Conservation (phyloP, 345 rosid species). For the Citrus australasica region DNA sequence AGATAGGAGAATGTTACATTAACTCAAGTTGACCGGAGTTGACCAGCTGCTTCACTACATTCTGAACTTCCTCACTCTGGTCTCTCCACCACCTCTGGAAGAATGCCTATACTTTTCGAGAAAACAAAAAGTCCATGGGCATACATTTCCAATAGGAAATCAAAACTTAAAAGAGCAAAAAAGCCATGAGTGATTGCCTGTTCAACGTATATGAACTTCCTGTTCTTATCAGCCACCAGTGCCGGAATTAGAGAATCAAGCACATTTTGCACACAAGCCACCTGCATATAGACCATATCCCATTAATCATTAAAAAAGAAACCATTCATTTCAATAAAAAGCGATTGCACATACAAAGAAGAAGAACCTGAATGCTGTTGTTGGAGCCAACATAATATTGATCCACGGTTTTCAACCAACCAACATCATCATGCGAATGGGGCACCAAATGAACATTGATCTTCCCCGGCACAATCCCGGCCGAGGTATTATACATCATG, state of each 20-base stretch:
- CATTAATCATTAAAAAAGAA: not conserved
- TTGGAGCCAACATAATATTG: constrained; percentile 62
- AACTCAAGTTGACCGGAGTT: constrained; percentile 49
- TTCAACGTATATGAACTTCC: constrained; percentile 56
- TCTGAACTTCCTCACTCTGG: constrained; percentile 36
- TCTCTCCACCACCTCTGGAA: constrained; percentile 62
- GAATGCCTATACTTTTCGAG: constrained; percentile 36
- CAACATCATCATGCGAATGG: constrained; percentile 57
- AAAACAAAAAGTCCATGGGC: not conserved
- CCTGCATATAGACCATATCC: constrained; percentile 27
- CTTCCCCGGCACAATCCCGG: constrained; percentile 40
- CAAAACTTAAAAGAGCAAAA: not conserved
- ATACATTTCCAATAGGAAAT: not conserved
- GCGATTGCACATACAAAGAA: not conserved
- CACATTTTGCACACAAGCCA: constrained; percentile 51
- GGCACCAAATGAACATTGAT: constrained; percentile 60
- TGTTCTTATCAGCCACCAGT: constrained; percentile 43
- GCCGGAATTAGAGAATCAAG: constrained; percentile 53
- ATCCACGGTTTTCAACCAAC: constrained; percentile 60
- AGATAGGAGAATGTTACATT: constrained; percentile 25
- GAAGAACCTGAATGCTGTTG: constrained; percentile 50
- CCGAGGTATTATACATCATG: constrained; percentile 39
- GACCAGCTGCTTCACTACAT: constrained; percentile 35
- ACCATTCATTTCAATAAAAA: not conserved
- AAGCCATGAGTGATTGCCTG: constrained; percentile 23